A percentile compares a stretch with the other conserved stretches of the same genome.
phyloP scores from a whole-genome alignment of 768 basidiomycete species.

The Crucibulum laeve region DNA sequence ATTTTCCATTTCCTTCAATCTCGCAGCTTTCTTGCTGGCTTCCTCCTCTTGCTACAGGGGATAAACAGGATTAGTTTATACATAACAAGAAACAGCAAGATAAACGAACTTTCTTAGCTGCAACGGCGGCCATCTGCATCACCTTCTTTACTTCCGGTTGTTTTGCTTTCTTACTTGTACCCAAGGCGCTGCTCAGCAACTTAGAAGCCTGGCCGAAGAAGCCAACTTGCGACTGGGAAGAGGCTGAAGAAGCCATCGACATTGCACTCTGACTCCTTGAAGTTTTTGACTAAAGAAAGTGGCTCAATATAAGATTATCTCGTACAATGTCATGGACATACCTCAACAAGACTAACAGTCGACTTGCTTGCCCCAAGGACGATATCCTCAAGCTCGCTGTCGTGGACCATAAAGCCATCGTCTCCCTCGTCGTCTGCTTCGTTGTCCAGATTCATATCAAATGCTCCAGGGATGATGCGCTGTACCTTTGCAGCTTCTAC shows the following conservation, averaged over 20 bases:
- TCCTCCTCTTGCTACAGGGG: constrained; percentile 79
- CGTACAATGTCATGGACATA: constrained; percentile 19
- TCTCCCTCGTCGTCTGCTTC: constrained; percentile 33
- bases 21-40: constrained; percentile 69
- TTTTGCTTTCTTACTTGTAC: constrained; percentile 69
- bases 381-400: constrained; percentile 37
- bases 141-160: constrained; percentile 74
- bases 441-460: constrained; percentile 28
- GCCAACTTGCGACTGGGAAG: constrained; percentile 49
- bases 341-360: constrained; percentile 36
- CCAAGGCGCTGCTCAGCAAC: constrained; percentile 61
- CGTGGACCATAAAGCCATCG: constrained; percentile 21
- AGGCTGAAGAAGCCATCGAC: constrained; percentile 47
- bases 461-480: constrained; percentile 1
- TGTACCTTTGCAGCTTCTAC: constrained; percentile 4
- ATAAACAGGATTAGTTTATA: neutral
- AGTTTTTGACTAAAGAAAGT: constrained; percentile 16
- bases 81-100: neutral
- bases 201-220: constrained; percentile 71
- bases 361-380: constrained; percentile 32
- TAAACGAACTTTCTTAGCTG: constrained; percentile 79
- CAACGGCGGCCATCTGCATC: constrained; percentile 74
- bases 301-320: constrained; percentile 4
- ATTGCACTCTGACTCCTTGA: constrained; percentile 48
- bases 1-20: constrained; percentile 79